A percentile compares a stretch with the other conserved stretches of the same genome.
These are phyloP conservation scores for Penicillium mononematosum DNA, from an alignment of 495 filamentous ascomycete species.

Conservation along the genomic window DNA sequence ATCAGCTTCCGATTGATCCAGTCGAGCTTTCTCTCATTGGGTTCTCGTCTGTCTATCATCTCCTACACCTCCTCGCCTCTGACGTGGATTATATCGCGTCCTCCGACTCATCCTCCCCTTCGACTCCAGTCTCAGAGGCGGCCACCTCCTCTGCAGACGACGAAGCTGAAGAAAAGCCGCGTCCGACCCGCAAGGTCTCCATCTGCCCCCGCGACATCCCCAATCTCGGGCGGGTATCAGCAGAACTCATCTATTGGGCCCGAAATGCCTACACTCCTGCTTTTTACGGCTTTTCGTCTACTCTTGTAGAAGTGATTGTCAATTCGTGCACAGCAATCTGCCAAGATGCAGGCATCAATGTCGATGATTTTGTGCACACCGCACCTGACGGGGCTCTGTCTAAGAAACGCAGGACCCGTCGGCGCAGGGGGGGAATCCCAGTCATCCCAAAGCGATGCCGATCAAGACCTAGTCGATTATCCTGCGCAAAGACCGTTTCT, in stretches of 20 bases:
- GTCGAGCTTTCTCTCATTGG: conserved; percentile 68
- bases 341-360: conserved; percentile 38
- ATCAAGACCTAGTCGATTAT: conserved; percentile 19
- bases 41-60: conserved; percentile 69
- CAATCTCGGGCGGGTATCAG: conserved; percentile 43
- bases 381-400: conserved; percentile 9
- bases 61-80: conserved; percentile 58
- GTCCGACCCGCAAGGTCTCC: conserved; percentile 11
- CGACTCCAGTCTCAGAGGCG: conserved; percentile 20
- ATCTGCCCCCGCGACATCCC: conserved; percentile 33
- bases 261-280: conserved; percentile 49
- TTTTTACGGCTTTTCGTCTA: conserved; percentile 45
- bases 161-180: conserved; percentile 35
- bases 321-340: conserved; percentile 43
- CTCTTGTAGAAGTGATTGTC: conserved; percentile 41
- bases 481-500: conserved; percentile 13
- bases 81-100: conserved; percentile 51
- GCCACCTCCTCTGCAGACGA: conserved; percentile 31
- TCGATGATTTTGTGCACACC: conserved; percentile 33
- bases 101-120: conserved; percentile 38
- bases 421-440: conserved; percentile 23
- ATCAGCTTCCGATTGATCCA: conserved; percentile 45
- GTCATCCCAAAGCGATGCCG: conserved; percentile 23
- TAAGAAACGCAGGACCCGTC: conserved; percentile 15
- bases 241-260: conserved; percentile 49